Conservation (phyloP, 2,329 filamentous ascomycete species). For the Helicocarpus griseus region DNA sequence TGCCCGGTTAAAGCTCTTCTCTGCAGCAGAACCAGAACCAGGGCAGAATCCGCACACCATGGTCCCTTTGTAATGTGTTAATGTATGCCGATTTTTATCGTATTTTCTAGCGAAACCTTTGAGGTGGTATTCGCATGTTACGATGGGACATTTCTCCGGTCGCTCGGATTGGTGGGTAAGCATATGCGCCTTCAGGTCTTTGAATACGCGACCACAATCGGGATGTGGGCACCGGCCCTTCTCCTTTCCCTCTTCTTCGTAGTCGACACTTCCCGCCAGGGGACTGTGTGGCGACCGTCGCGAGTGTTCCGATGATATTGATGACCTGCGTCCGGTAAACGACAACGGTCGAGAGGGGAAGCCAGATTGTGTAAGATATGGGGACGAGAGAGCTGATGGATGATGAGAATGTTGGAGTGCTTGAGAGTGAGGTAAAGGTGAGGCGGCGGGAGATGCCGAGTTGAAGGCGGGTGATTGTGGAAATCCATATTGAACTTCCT, state of each 20-base stretch:
- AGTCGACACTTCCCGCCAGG: constrained; percentile 51
- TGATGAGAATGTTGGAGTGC: constrained; percentile 18
- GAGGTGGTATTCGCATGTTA: constrained; percentile 80
- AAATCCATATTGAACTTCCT: constrained; percentile 22
- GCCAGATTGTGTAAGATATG: constrained; percentile 49
- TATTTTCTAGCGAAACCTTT: constrained; percentile 95
- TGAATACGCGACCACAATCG: constrained; percentile 78
- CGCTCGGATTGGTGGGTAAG: constrained; percentile 85
- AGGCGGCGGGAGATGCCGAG: constrained; percentile 24
- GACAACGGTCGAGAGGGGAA: constrained; percentile 45
- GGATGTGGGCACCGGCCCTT: constrained; percentile 68
- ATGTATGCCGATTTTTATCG: constrained; percentile 87
- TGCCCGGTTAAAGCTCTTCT: constrained; percentile 92
- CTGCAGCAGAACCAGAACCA: constrained; percentile 73
- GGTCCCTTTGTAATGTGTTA: constrained; percentile 93
- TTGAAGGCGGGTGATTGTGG: constrained; percentile 20
- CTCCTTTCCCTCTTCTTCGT: constrained; percentile 51
- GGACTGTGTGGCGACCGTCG: constrained; percentile 51
- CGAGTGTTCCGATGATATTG: constrained; percentile 62
- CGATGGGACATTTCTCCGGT: constrained; percentile 88
- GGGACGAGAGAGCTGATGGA: constrained; percentile 41
- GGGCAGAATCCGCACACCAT: constrained; percentile 97
- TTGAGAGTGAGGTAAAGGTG: constrained; percentile 15
- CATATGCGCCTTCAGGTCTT: constrained; percentile 89
- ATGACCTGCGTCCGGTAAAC: constrained; percentile 50